Conservation (phyloP, 2,329 filamentous ascomycete genomes). For the Coniochaeta sp. region DNA sequence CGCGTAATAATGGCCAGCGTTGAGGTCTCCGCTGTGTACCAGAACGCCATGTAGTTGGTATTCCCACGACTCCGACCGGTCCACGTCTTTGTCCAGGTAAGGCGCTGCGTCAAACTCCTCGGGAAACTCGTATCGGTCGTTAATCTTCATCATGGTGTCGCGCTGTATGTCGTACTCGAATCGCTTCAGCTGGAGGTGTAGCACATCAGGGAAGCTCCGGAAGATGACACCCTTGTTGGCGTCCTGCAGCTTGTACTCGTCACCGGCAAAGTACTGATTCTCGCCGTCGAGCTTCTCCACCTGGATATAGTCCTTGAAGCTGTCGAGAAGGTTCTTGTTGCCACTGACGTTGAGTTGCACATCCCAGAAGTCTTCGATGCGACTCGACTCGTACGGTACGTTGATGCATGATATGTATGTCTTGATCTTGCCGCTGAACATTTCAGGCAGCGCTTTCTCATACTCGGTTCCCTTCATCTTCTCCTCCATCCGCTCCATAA, state of each 20-base stretch:
- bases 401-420: constrained; percentile 99
- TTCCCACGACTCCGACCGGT: constrained; percentile 79
- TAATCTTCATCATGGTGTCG: constrained; percentile 98
- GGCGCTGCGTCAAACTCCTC: constrained; percentile 77
- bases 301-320: constrained; percentile 92
- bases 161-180: constrained; percentile 97
- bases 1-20: constrained; percentile 97
- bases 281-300: constrained; percentile 96
- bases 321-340: constrained; percentile 87
- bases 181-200: constrained; percentile 91
- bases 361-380: constrained; percentile 97
- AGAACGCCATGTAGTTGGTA: constrained; percentile 94
- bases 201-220: constrained; percentile 84
- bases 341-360: constrained; percentile 94
- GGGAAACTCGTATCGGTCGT: constrained; percentile 85
- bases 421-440: constrained; percentile 97
- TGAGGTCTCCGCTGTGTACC: constrained; percentile 92
- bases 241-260: constrained; percentile 87
- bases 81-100: constrained; percentile 79
- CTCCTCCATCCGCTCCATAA: constrained; percentile 96
- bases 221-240: constrained; percentile 98
- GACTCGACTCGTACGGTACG: constrained; percentile 92
- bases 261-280: constrained; percentile 93
- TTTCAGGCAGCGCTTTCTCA: constrained; percentile 77
- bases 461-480: constrained; percentile 96